Evolutionary conservation across 106 monocot species (phyloP), one percentile per base, ranked within the genome.

Genomic region (Dendrobium nobile): DNA sequence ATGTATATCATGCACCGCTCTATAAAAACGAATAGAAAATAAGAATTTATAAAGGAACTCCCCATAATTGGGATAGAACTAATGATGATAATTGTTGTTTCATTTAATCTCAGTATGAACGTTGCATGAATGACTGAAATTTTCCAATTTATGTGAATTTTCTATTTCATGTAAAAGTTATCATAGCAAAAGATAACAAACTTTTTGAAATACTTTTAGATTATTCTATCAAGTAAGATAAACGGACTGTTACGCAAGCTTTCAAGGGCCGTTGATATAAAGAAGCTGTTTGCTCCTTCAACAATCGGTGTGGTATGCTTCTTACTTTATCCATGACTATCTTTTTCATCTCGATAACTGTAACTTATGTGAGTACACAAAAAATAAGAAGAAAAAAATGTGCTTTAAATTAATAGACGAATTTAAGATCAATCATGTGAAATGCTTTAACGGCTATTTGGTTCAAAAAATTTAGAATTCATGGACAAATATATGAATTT

Each of bases 211-310:
- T 37, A 33, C 37, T 37, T 70, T 81, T 82, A 91, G 88, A 86
- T 79, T 19, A n/a, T 79, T 76, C 5, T 82, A 48, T 76, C 78
- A 58, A 78, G 41, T 20, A 87, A 61, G 61, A 41, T 75, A 48
- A 86, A 19, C n/a, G 16, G 75, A 10, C 26, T 79, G 10, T 9
- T 90, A 22, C 78, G 64, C 28, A 78, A 22, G 13, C 7, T 86
- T 67, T 65, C 61, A 47, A 79, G 33, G 83, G 47, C 48, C 47
- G 72, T 92, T 44, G 87, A 88, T 77, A 67, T 86, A 15, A 88
- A 84, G 75, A 92, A 85, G 67, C 22, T 92, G 41, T 83, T 92
- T 58, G 92, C 92, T 24, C 92, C 92, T 74, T 90, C 92, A 70
- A 92, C 92, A 27, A 82, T 88, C 45, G 92, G 88, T 41, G 92